A percentile compares a stretch with the other conserved stretches of the same genome.
These are phyloP conservation scores for Talaromyces sp. DNA, from an alignment of 2,329 filamentous ascomycete species.

Conservation along the genomic window DNA sequence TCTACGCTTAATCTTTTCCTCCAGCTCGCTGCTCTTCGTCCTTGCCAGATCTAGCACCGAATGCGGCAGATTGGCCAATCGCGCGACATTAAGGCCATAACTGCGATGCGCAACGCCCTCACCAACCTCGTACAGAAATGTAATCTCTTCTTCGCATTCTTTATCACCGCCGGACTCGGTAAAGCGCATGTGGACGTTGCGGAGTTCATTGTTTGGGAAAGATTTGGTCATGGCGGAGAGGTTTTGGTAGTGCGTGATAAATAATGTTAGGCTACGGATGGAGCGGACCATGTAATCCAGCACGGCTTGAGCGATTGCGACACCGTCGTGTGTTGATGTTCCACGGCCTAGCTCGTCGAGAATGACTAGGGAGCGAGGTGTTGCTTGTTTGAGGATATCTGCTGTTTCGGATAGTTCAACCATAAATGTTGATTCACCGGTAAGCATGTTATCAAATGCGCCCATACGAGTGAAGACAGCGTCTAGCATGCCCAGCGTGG, in stretches of 20 bases:
- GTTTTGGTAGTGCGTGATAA: slow-evolving; percentile 97
- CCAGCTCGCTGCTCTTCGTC: slow-evolving; percentile 75
- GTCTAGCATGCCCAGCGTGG: slow-evolving; percentile 77
- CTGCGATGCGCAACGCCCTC: slow-evolving; percentile 90
- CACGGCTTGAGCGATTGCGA: slow-evolving; percentile 91
- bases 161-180: slow-evolving; percentile 47
- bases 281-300: slow-evolving; percentile 77
- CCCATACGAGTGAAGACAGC: slow-evolving; percentile 95
- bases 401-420: slow-evolving; percentile 92
- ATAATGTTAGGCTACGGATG: slow-evolving; percentile 74
- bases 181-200: slow-evolving; percentile 95
- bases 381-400: slow-evolving; percentile 84
- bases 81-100: slow-evolving; percentile 90
- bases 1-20: slow-evolving; percentile 65
- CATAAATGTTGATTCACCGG: slow-evolving; percentile 95
- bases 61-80: slow-evolving; percentile 75
- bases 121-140: slow-evolving; percentile 88
- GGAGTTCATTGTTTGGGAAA: slow-evolving; percentile 63
- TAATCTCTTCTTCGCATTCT: slow-evolving; percentile 72
- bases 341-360: slow-evolving; percentile 92
- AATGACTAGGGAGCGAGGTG: slow-evolving; percentile 78
- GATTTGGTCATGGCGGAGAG: slow-evolving; percentile 70
- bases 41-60: slow-evolving; percentile 74
- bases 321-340: slow-evolving; percentile 91
- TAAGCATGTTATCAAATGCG: slow-evolving; percentile 92